Evolutionary conservation across 495 filamentous ascomycete genomes (phyloP).

Genomic region (Penicillium tannophilum): DNA sequence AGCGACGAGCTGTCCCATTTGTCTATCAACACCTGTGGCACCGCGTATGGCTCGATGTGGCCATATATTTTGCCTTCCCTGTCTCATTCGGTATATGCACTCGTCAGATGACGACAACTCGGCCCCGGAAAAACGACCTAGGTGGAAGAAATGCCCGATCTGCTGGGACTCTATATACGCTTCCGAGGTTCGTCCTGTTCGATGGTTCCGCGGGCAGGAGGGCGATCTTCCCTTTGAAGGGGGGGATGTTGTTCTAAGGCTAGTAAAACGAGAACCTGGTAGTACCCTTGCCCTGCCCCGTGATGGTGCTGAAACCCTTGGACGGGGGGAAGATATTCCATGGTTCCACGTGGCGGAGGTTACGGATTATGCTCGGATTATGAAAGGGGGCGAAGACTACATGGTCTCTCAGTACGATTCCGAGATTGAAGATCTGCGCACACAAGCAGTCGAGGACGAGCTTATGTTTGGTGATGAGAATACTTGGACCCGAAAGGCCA

Average conservation of each 20-base stretch:
- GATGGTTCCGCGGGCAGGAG: conserved; percentile 92
- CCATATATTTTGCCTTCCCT: conserved; percentile 95
- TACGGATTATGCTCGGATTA: conserved; percentile 90
- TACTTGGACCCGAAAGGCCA: conserved; percentile 86
- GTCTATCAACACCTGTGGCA: conserved; percentile 85
- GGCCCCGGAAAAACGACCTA: conserved; percentile 66
- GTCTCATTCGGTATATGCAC: conserved; percentile 94
- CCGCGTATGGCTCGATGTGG: conserved; percentile 97
- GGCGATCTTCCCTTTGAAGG: conserved; percentile 76
- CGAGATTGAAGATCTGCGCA: conserved; percentile 73
- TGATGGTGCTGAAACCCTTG: conserved; percentile 73
- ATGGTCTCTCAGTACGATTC: conserved; percentile 76
- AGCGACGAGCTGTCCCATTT: conserved; percentile 87
- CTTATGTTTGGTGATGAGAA: conserved; percentile 90
- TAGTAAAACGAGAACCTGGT: conserved; percentile 75
- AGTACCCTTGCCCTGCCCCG: conserved; percentile 85
- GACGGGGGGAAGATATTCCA: conserved; percentile 72
- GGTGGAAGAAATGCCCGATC: conserved; percentile 95
- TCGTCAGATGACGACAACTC: conserved; percentile 68
- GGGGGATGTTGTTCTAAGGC: conserved; percentile 81
- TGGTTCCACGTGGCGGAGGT: conserved; percentile 96
- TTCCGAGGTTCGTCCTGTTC: conserved; percentile 84
- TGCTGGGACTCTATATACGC: conserved; percentile 90
- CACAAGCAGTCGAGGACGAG: conserved; percentile 85
- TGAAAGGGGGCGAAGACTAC: conserved; percentile 91